A percentile compares a stretch with the other conserved stretches of the same genome.
Evolutionary conservation across 352 stramenopile genomes (phyloP).

Genomic region (Phytophthora meadii): DNA sequence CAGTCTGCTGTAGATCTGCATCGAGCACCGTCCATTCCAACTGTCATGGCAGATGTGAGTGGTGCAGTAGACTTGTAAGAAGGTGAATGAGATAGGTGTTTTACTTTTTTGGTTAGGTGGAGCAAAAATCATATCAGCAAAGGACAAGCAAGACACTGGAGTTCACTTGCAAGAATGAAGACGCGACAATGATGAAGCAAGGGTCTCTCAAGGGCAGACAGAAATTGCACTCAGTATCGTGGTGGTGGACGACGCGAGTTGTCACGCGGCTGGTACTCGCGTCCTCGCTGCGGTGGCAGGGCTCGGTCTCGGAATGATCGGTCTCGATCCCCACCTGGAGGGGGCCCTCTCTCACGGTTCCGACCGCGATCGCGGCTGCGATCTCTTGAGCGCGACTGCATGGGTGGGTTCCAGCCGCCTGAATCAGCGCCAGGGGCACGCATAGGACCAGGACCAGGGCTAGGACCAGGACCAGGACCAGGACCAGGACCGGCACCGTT

Average conservation of each 20-base stretch:
- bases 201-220: conserved; percentile 14
- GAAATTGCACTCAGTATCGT: conserved; percentile 32
- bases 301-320: conserved; percentile 41
- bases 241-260: conserved; percentile 41
- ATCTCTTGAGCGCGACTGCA: conserved; percentile 43
- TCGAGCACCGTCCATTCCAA: conserved; percentile 29
- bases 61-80: conserved; percentile 36
- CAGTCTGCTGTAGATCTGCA: conserved; percentile 23
- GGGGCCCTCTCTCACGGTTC: conserved; percentile 40
- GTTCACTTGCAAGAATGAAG: conserved; percentile 17
- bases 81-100: not conserved
- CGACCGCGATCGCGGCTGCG: conserved; percentile 59
- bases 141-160: conserved; percentile 11
- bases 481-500: conserved; percentile 9
- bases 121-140: conserved; percentile 25
- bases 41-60: conserved; percentile 41
- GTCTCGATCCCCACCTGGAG: conserved; percentile 34
- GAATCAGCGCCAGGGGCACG: conserved; percentile 33
- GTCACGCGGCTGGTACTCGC: conserved; percentile 38
- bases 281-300: conserved; percentile 36
- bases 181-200: not conserved
- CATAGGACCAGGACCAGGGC: conserved; percentile 32
- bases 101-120: not conserved
- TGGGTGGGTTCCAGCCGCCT: conserved; percentile 31
- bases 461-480: conserved; percentile 22